phyloP scores from a whole-genome alignment of 106 monocot genomes.

The Allium sativum region DNA sequence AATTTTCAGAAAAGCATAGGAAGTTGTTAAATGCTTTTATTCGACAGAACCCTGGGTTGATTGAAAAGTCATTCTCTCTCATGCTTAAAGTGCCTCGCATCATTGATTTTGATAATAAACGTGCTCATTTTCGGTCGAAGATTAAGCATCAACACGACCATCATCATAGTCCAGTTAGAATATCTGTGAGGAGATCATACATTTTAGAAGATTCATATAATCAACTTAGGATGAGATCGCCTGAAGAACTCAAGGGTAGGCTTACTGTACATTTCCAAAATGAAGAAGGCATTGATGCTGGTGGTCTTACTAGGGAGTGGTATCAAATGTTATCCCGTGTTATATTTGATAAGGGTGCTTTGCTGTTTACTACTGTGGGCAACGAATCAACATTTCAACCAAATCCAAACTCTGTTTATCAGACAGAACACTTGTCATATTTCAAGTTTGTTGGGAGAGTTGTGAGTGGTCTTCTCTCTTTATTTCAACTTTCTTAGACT shows the following conservation, averaged over 20 bases:
- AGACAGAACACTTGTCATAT: conserved; percentile 97
- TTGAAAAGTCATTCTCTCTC: conserved; percentile 93
- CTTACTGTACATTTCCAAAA: conserved; percentile 96
- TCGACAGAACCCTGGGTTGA: conserved; percentile 86
- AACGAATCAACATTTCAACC: conserved; percentile 96
- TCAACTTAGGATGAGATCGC: conserved; percentile 84
- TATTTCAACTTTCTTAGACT: conserved; percentile 17
- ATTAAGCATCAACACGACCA: conserved; percentile 98
- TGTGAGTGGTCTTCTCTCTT: conserved; percentile 35
- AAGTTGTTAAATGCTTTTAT: conserved; percentile 84
- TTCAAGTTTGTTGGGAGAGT: conserved; percentile 99
- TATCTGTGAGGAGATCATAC: conserved; percentile 86
- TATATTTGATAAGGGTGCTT: conserved; percentile 92
- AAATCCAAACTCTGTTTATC: conserved; percentile 95
- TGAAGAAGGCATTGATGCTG: conserved; percentile 99
- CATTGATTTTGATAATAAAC: conserved; percentile 95
- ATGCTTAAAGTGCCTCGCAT: conserved; percentile 93
- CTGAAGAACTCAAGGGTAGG: conserved; percentile 84
- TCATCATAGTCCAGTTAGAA: conserved; percentile 88
- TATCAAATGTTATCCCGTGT: conserved; percentile 86
- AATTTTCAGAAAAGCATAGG: conserved; percentile 81
- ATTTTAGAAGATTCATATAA: conserved; percentile 97
- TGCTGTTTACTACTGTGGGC: conserved; percentile 94
- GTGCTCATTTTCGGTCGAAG: conserved; percentile 83
- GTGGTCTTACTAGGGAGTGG: conserved; percentile 95